A percentile compares a stretch with the other conserved stretches of the same genome.
Evolutionary conservation across 495 filamentous ascomycete genomes (phyloP).

Genomic region (Chaetomidium leptoderma): DNA sequence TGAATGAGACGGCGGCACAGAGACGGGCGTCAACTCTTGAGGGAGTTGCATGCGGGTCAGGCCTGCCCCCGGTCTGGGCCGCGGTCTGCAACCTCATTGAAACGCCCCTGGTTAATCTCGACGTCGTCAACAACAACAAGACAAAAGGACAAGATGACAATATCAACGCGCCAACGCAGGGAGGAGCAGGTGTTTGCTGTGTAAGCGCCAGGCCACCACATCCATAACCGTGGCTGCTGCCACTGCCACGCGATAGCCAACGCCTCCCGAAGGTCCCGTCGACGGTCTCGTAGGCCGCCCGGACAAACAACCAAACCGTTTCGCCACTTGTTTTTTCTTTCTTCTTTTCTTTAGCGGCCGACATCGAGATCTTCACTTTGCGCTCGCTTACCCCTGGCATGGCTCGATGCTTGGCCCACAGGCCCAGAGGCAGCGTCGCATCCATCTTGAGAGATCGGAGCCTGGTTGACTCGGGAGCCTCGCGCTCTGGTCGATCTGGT

Average conservation of each 20-base stretch:
- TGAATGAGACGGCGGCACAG: constrained; percentile 16
- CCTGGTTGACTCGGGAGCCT: neutral
- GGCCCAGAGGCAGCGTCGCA: neutral
- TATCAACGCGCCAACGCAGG: neutral
- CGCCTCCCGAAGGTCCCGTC: neutral
- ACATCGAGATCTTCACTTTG: neutral
- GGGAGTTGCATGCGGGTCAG: constrained; percentile 7
- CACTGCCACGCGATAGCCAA: neutral
- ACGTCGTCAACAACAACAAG: neutral
- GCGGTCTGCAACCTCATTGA: constrained; percentile 1
- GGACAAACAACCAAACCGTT: neutral
- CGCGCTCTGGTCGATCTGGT: neutral
- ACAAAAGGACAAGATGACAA: neutral
- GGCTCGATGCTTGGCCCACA: neutral
- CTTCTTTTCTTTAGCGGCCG: neutral
- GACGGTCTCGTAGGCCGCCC: neutral
- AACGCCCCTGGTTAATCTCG: neutral
- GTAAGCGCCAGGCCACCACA: neutral
- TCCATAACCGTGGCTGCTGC: neutral
- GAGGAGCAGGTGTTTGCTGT: neutral
- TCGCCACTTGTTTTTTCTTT: neutral
- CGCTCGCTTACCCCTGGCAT: neutral
- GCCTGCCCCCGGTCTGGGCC: neutral
- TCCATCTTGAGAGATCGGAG: constrained; percentile 3
- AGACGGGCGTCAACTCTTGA: constrained; percentile 4